Percentiles rank a stretch among this genome's conserved stretches.
Evolutionary conservation across 148 eudicot species (phyloP).

Genomic region (Talinum fruticosum): DNA sequence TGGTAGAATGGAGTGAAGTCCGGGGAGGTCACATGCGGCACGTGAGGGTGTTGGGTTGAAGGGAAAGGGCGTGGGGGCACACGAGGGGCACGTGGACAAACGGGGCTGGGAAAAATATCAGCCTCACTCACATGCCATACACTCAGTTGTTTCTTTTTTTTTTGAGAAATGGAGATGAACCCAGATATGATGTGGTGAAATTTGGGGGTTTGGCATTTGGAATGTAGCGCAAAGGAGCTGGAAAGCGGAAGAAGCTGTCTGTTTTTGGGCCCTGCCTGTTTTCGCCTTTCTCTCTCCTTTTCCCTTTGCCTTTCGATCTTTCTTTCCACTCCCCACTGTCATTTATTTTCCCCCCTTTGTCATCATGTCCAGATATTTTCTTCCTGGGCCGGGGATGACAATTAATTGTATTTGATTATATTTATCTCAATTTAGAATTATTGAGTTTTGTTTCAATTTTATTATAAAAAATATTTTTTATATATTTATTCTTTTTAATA

Average conservation of each 20-base stretch:
- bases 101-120: neutral
- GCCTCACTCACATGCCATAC: neutral
- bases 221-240: neutral
- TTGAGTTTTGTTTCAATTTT: too few species aligned
- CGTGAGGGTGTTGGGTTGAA: neutral
- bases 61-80: neutral
- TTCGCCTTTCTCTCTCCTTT: neutral
- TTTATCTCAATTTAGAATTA: too few species aligned
- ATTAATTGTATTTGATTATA: too few species aligned
- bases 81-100: conserved; percentile 2
- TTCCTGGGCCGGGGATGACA: too few species aligned
- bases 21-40: conserved; percentile 6
- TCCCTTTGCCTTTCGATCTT: neutral
- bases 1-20: neutral
- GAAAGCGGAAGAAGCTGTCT: neutral
- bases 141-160: neutral
- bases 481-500: too few species aligned
- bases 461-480: too few species aligned
- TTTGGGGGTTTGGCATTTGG: neutral
- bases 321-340: neutral
- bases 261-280: neutral
- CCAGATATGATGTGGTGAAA: too few species aligned
- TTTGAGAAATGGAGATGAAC: too few species aligned
- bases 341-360: neutral
- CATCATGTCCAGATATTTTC: neutral